phyloP scores from a whole-genome alignment of 306 rosid genomes.

The Chamaecrista fasciculata region DNA sequence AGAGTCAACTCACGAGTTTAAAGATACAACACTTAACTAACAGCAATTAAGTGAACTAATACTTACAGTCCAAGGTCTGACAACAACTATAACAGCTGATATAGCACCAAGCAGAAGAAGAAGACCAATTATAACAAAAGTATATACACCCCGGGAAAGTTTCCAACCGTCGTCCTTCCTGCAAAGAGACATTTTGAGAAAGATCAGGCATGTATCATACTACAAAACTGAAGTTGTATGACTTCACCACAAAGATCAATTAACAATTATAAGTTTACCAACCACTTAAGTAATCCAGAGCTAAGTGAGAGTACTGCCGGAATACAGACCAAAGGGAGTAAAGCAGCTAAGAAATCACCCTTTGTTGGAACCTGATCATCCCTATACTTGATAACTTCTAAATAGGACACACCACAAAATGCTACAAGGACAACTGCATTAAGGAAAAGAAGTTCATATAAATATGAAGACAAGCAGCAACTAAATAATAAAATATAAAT shows the following conservation, averaged over 20 bases:
- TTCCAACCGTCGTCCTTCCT: slow-evolving; percentile 99
- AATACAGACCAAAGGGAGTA: slow-evolving; percentile 90
- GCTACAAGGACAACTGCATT: slow-evolving; percentile 75
- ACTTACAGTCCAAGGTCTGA: slow-evolving; percentile 97
- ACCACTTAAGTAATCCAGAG: slow-evolving; percentile 94
- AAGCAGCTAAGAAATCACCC: slow-evolving; percentile 95
- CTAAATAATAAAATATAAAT: too few species aligned
- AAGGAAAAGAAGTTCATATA: background rate
- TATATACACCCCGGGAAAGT: slow-evolving; percentile 87
- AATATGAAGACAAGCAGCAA: slow-evolving; percentile 16
- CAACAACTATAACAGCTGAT: slow-evolving; percentile 81
- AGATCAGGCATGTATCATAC: slow-evolving; percentile 27
- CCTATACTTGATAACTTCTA: slow-evolving; percentile 82
- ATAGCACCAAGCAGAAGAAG: slow-evolving; percentile 91
- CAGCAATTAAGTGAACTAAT: slow-evolving; percentile 23
- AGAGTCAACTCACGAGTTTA: background rate
- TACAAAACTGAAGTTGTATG: slow-evolving; percentile 9
- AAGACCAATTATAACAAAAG: slow-evolving; percentile 84
- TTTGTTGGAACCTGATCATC: slow-evolving; percentile 70
- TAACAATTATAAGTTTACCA: slow-evolving; percentile 37
- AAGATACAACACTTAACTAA: background rate
- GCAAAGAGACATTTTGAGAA: slow-evolving; percentile 36
- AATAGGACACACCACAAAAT: slow-evolving; percentile 89
- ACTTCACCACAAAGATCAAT: slow-evolving; percentile 1
- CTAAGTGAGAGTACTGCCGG: slow-evolving; percentile 95